phyloP scores from a whole-genome alignment of 441 rosid species.

The Euphorbia neoarborescens region DNA sequence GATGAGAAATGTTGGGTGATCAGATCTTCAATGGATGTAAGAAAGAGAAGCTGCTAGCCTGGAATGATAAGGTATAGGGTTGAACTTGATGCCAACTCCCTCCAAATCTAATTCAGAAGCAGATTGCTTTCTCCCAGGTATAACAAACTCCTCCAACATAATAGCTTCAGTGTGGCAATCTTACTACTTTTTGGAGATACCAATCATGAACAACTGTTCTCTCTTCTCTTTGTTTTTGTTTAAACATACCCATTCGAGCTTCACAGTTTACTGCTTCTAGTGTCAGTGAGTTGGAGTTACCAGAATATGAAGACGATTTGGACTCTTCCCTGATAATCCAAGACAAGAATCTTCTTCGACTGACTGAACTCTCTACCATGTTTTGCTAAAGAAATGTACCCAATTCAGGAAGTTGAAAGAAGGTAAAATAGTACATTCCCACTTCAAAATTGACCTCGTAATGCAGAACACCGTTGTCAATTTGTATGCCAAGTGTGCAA shows the following conservation, averaged over 20 bases:
- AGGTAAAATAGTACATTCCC: slow-evolving; percentile 32
- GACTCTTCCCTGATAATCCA: slow-evolving; percentile 17
- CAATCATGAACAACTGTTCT: background rate
- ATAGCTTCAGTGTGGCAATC: no score
- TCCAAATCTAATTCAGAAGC: no score
- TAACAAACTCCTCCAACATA: no score
- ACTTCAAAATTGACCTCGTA: slow-evolving; percentile 38
- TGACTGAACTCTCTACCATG: slow-evolving; percentile 27
- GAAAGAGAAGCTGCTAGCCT: no score
- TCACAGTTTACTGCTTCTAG: background rate
- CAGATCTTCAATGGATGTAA: no score
- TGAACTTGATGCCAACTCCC: no score
- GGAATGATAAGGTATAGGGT: no score
- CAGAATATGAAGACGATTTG: background rate
- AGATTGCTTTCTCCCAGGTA: no score
- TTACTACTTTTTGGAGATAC: background rate
- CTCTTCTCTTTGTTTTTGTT: background rate
- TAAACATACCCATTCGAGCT: background rate
- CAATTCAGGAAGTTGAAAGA: slow-evolving; percentile 27
- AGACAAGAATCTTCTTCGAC: slow-evolving; percentile 31
- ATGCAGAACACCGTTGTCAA: slow-evolving; percentile 48
- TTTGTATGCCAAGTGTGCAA: slow-evolving; percentile 39
- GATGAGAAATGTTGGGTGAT: no score
- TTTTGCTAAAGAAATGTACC: slow-evolving; percentile 36
- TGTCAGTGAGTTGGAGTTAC: background rate